Evolutionary conservation across 2,329 filamentous ascomycete species (phyloP).

Genomic region (Coniella vitis): DNA sequence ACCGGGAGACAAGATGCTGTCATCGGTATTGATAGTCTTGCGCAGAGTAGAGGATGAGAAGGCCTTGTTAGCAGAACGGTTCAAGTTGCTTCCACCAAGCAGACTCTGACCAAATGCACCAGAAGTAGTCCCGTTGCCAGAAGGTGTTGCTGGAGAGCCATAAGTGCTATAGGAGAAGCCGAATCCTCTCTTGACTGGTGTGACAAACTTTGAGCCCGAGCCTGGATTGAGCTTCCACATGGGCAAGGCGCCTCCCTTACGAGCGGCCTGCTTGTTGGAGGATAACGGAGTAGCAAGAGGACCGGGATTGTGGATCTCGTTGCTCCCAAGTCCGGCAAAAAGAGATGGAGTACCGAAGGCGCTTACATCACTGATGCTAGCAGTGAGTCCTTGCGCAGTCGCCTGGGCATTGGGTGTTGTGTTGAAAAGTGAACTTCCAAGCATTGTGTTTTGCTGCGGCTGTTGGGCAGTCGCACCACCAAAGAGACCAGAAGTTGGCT

Average conservation of each 20-base stretch:
- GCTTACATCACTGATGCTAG: slow-evolving; percentile 74
- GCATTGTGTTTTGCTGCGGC: slow-evolving; percentile 37
- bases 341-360: slow-evolving; percentile 87
- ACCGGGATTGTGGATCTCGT: slow-evolving; percentile 64
- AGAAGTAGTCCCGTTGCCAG: slow-evolving; percentile 63
- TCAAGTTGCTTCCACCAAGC: slow-evolving; percentile 56
- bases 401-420: slow-evolving; percentile 40
- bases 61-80: slow-evolving; percentile 74
- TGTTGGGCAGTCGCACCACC: slow-evolving; percentile 40
- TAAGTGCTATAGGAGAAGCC: slow-evolving; percentile 93
- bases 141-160: slow-evolving; percentile 67
- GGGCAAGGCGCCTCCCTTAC: slow-evolving; percentile 72
- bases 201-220: slow-evolving; percentile 71
- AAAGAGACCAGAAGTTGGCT: slow-evolving; percentile 34
- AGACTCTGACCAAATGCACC: slow-evolving; percentile 61
- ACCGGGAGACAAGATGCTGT: slow-evolving; percentile 79
- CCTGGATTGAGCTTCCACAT: slow-evolving; percentile 82
- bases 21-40: slow-evolving; percentile 71
- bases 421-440: slow-evolving; percentile 54
- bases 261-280: slow-evolving; percentile 64
- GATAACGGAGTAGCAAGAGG: slow-evolving; percentile 87
- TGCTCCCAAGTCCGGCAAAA: slow-evolving; percentile 65
- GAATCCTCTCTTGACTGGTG: slow-evolving; percentile 79
- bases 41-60: slow-evolving; percentile 82
- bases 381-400: slow-evolving; percentile 62